These are phyloP conservation scores for Cicer chorassanicum DNA, from an alignment of 306 rosid genomes.

Conservation along the genomic window DNA sequence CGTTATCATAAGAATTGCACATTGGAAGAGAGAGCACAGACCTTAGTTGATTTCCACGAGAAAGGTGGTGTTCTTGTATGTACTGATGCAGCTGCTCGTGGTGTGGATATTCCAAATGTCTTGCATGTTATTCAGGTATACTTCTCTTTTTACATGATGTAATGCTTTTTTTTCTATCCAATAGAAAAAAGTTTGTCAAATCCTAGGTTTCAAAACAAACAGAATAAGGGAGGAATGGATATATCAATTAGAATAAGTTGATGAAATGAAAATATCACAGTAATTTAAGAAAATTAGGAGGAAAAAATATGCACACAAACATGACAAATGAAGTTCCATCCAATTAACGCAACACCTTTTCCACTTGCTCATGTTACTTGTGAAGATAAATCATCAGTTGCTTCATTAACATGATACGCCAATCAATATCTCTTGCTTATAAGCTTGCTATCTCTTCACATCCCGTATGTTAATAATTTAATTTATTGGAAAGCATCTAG, in stretches of 20 bases:
- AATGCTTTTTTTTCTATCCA: neutral
- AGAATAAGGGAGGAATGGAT: conserved; percentile 23
- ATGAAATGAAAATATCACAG: conserved; percentile 6
- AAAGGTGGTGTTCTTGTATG: conserved; percentile 95
- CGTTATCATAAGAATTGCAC: conserved; percentile 82
- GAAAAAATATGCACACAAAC: neutral
- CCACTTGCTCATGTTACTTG: neutral
- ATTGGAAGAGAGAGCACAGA: conserved; percentile 84
- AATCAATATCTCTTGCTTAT: conserved; percentile 11
- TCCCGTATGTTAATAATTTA: conserved; percentile 4
- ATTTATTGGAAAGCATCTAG: neutral
- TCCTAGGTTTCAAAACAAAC: conserved; percentile 4
- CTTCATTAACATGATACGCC: neutral
- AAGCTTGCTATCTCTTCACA: conserved; percentile 1
- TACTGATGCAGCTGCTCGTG: conserved; percentile 97
- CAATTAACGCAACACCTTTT: conserved; percentile 11
- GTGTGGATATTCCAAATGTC: conserved; percentile 88
- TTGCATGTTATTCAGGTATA: conserved; percentile 90
- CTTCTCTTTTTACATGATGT: conserved; percentile 34
- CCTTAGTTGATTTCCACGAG: conserved; percentile 70
- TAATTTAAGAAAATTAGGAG: conserved; percentile 28
- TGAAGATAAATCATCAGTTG: conserved; percentile 2
- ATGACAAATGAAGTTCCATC: neutral
- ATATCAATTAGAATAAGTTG: neutral
- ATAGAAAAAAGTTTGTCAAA: conserved; percentile 5